Conservation (phyloP, 1,139 yeast genomes). For the Hansenula sp. region DNA sequence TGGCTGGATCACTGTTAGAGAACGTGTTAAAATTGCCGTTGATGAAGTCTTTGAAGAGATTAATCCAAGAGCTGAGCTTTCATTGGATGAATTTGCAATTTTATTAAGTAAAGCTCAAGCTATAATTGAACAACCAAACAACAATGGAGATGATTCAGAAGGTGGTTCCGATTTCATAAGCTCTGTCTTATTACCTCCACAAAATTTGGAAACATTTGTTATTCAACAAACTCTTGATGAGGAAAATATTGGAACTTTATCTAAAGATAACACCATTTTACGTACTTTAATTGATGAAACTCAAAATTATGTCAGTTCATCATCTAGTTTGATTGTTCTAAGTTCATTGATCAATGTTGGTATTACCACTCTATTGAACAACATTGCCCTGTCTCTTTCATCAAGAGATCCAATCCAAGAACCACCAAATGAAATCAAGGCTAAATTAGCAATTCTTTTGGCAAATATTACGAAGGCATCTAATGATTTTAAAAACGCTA, state of each 20-base stretch:
- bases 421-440: constrained; percentile 26
- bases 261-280: constrained; percentile 24
- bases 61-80: constrained; percentile 69
- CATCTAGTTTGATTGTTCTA: constrained; percentile 35
- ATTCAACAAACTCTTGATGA: constrained; percentile 37
- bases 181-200: constrained; percentile 26
- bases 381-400: constrained; percentile 21
- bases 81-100: constrained; percentile 56
- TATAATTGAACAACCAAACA: constrained; percentile 28
- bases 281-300: constrained; percentile 46
- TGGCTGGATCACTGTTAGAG: constrained; percentile 68
- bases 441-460: constrained; percentile 64
- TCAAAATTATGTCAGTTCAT: constrained; percentile 41
- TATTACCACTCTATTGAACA: constrained; percentile 13
- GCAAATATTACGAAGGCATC: constrained; percentile 71
- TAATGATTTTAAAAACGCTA: constrained; percentile 43
- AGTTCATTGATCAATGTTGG: constrained; percentile 34
- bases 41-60: constrained; percentile 56
- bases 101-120: constrained; percentile 40
- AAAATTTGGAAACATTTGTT: constrained; percentile 28
- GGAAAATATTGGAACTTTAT: constrained; percentile 25
- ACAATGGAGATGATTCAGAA: constrained; percentile 8
- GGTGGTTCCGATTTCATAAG: constrained; percentile 14
- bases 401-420: constrained; percentile 1
- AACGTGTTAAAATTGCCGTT: constrained; percentile 55